phyloP scores from a whole-genome alignment of 2,329 filamentous ascomycete species.

The Arthrobotrys entomopaga region DNA sequence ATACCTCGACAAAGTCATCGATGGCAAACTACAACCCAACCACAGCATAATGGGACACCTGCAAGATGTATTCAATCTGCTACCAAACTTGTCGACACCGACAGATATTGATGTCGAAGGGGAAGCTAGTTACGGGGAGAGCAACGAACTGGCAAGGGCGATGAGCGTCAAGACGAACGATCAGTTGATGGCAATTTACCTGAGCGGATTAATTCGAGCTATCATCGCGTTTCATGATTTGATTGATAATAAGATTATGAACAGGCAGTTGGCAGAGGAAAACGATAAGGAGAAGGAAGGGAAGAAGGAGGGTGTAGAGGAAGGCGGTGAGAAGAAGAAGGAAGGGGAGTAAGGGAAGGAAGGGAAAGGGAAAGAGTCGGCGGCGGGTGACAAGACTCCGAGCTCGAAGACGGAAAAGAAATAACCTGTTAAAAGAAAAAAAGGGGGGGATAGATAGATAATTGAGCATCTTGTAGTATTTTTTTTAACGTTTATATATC shows the following conservation, averaged over 20 bases:
- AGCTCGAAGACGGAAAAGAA: slow-evolving; percentile 69
- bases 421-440: slow-evolving; percentile 63
- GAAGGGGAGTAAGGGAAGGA: slow-evolving; percentile 64
- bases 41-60: slow-evolving; percentile 96
- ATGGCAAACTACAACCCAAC: slow-evolving; percentile 92
- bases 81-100: slow-evolving; percentile 92
- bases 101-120: slow-evolving; percentile 69
- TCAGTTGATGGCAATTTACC: slow-evolving; percentile 97
- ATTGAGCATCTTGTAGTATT: too few species aligned
- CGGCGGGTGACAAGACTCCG: slow-evolving; percentile 65
- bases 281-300: slow-evolving; percentile 79
- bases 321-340: slow-evolving; percentile 72
- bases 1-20: slow-evolving; percentile 95
- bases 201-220: slow-evolving; percentile 93
- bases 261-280: slow-evolving; percentile 95
- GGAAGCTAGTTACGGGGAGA: slow-evolving; percentile 69
- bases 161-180: slow-evolving; percentile 99
- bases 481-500: too few species aligned
- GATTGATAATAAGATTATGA: slow-evolving; percentile 99
- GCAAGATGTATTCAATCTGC: slow-evolving; percentile 98
- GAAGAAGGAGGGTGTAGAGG: slow-evolving; percentile 66
- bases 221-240: slow-evolving; percentile 99
- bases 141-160: slow-evolving; percentile 88
- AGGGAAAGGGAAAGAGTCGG: slow-evolving; percentile 56
- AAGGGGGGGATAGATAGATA: neutral